phyloP scores from a whole-genome alignment of 768 basidiomycete genomes.

The Phlebiopsis gigantea region DNA sequence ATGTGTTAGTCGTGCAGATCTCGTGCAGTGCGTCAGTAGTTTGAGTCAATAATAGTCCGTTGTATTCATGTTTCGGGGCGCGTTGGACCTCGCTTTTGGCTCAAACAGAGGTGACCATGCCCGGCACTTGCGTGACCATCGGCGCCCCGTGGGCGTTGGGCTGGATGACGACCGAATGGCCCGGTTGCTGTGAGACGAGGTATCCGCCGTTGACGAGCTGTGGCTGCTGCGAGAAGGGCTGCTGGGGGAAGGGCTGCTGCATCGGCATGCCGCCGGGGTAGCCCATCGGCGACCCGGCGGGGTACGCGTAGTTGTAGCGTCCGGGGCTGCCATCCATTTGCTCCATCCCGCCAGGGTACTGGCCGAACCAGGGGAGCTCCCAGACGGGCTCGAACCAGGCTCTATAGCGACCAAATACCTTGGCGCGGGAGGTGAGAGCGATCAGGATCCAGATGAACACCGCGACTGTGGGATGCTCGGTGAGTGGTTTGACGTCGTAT shows the following conservation, averaged over 20 bases:
- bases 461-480: slow-evolving; percentile 26
- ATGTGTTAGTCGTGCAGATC: slow-evolving; percentile 3
- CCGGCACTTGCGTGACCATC: slow-evolving; percentile 56
- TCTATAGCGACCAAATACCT: slow-evolving; percentile 44
- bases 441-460: slow-evolving; percentile 53
- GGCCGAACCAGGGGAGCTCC: slow-evolving; percentile 76
- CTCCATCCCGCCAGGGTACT: slow-evolving; percentile 53
- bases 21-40: not conserved
- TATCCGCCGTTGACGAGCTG: slow-evolving; percentile 31
- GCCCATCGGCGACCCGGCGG: slow-evolving; percentile 15
- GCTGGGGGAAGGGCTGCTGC: slow-evolving; percentile 2
- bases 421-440: slow-evolving; percentile 49
- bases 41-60: not conserved
- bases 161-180: slow-evolving; percentile 64
- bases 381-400: slow-evolving; percentile 54
- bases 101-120: slow-evolving; percentile 23
- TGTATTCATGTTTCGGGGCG: not conserved
- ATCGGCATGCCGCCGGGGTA: slow-evolving; percentile 12
- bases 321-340: slow-evolving; percentile 9
- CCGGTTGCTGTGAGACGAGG: slow-evolving; percentile 47
- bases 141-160: slow-evolving; percentile 57
- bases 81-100: not conserved
- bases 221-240: slow-evolving; percentile 2
- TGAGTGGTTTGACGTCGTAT: not conserved
- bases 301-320: slow-evolving; percentile 20